Evolutionary conservation across 2,329 filamentous ascomycete species (phyloP), one percentile per base, ranked within the genome.

Genomic region (Fusarium sulawesiense): DNA sequence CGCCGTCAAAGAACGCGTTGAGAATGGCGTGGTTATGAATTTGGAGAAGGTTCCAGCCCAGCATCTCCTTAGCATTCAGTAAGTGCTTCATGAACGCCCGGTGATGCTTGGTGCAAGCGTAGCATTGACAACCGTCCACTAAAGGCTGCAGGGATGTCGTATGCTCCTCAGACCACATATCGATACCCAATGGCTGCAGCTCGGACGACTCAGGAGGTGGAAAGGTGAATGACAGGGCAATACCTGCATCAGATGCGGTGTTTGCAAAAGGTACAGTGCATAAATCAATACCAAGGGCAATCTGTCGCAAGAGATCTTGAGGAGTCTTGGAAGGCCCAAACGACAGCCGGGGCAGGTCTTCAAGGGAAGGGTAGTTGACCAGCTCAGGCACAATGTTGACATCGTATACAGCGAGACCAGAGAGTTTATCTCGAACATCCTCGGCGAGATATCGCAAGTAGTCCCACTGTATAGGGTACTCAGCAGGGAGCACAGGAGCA

Each of bases 1-100:
- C 83, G 0, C 84, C 87, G 0, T 83, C 79, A 78, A 98, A 97
- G 82, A 98, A 97, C 1, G 81, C 75, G 47, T 88, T 86, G 56
- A 97, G 80, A 10, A 92, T 81, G 65, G 90, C 86, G 78, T 97
- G 90, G 78, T 99, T 99, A 81, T 99, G 96, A 6, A 97, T 86
- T 78, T 98, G 95, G 10, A 99, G 85, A 10, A 99, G 85, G 1
- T 91, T 92, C 96, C 96, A 99, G 25, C 92, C 95, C 7, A 98
- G 88, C 96, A 99, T 98, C 80, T 99, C 96, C 76, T 94, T 97
- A 1, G 96, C 94, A 48, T 89, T 86, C 8, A 99, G 87, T 2
- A 98, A 86, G 79, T 99, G 96, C 70, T 94, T 91, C 37, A 99
- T 77, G 79, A 93, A 99, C 0, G 96, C 95, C 51, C 91, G 85